Conservation (phyloP, 495 filamentous ascomycete genomes). For the Aspergillus egyptiacus region DNA sequence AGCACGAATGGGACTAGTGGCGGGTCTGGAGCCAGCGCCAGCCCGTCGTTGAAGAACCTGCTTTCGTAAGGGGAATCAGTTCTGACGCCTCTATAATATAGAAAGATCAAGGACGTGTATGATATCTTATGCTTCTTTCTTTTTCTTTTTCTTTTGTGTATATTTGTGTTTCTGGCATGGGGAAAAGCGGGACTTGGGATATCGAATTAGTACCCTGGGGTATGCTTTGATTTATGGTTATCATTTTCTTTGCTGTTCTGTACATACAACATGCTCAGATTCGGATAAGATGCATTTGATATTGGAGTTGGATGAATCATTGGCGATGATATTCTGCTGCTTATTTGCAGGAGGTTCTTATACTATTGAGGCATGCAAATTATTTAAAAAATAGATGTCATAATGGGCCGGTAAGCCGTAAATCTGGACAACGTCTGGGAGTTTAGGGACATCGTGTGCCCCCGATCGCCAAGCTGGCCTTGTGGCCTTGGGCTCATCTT, state of each 20-base stretch:
- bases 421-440: too few species aligned
- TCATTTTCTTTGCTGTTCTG: slow-evolving; percentile 3
- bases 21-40: slow-evolving; percentile 58
- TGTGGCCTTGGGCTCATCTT: too few species aligned
- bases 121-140: slow-evolving; percentile 18
- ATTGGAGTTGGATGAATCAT: slow-evolving; percentile 8
- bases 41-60: slow-evolving; percentile 68
- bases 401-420: too few species aligned
- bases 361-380: too few species aligned
- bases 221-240: not conserved
- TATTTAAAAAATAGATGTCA: too few species aligned
- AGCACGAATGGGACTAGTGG: slow-evolving; percentile 33
- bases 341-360: not conserved
- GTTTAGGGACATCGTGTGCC: too few species aligned
- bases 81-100: slow-evolving; percentile 17
- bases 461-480: not conserved
- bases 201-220: slow-evolving; percentile 10
- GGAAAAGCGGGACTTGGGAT: slow-evolving; percentile 21
- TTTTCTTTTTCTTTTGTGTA: slow-evolving; percentile 15
- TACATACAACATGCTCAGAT: too few species aligned
- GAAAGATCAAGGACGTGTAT: slow-evolving; percentile 15
- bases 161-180: slow-evolving; percentile 21
- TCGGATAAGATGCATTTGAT: slow-evolving; percentile 7
- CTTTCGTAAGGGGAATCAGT: slow-evolving; percentile 46
- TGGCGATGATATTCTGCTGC: slow-evolving; percentile 4